Conservation (phyloP, 2,329 filamentous ascomycete genomes). For the Gaeumannomyces sp. region DNA sequence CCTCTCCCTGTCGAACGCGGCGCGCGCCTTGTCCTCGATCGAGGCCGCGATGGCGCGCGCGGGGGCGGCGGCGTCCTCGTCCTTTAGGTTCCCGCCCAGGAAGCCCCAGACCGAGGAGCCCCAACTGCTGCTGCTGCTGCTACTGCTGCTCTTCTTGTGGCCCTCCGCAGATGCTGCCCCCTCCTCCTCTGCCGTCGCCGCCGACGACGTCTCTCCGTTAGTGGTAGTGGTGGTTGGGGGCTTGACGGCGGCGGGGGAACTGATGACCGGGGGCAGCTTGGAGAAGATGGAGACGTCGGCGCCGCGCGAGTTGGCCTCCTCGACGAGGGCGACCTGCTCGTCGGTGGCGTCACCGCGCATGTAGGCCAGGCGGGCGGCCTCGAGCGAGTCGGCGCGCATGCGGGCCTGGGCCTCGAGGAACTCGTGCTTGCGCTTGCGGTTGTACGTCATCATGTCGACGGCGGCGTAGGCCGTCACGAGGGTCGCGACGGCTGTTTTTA, state of each 20-base stretch:
- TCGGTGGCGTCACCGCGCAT: slow-evolving; percentile 51
- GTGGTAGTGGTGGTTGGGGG: too few species aligned
- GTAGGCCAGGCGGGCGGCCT: slow-evolving; percentile 53
- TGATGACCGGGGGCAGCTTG: slow-evolving; percentile 46
- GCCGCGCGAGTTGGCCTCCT: slow-evolving; percentile 47
- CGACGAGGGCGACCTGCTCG: slow-evolving; percentile 50
- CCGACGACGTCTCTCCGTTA: background rate
- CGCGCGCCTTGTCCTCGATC: slow-evolving; percentile 33
- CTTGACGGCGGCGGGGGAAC: slow-evolving; percentile 28
- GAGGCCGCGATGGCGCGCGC: slow-evolving; percentile 26
- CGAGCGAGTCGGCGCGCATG: slow-evolving; percentile 48
- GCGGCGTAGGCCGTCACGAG: slow-evolving; percentile 53
- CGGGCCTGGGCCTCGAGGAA: slow-evolving; percentile 50
- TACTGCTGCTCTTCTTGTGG: slow-evolving; percentile 15
- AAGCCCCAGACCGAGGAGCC: slow-evolving; percentile 23
- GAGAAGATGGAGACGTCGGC: slow-evolving; percentile 26
- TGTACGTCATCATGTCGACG: slow-evolving; percentile 55
- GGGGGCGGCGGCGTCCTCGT: slow-evolving; percentile 22
- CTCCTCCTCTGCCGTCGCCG: slow-evolving; percentile 4
- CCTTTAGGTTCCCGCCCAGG: slow-evolving; percentile 31
- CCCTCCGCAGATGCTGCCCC: slow-evolving; percentile 12
- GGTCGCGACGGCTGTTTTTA: slow-evolving; percentile 43
- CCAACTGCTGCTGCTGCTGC: too few species aligned
- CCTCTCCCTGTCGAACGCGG: slow-evolving; percentile 42
- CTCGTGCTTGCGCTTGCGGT: slow-evolving; percentile 53